Evolutionary conservation across 495 filamentous ascomycete genomes (phyloP).

Genomic region (Penicillium alfredii): DNA sequence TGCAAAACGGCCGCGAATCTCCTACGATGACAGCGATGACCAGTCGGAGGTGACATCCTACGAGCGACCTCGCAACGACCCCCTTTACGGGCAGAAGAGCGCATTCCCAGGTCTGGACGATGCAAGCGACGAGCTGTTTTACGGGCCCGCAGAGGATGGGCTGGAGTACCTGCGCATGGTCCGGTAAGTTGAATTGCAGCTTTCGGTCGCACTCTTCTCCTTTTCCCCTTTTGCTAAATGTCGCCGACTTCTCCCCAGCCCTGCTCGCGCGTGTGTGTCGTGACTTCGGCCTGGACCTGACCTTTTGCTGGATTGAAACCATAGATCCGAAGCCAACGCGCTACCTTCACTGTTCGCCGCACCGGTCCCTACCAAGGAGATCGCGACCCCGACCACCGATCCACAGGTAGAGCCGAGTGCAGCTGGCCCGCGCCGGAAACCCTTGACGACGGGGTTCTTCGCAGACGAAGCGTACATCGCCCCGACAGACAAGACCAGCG

Average conservation of each 20-base stretch:
- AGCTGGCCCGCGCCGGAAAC: background rate
- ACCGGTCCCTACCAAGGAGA: constrained; percentile 10
- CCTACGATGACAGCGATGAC: constrained; percentile 22
- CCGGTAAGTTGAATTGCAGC: constrained; percentile 64
- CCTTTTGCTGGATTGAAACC: constrained; percentile 9
- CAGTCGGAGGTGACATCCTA: constrained; percentile 13
- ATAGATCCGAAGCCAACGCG: constrained; percentile 64
- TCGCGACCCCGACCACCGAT: background rate
- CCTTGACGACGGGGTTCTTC: constrained; percentile 11
- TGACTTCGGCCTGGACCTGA: constrained; percentile 8
- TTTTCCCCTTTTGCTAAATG: constrained; percentile 19
- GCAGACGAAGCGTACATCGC: constrained; percentile 23
- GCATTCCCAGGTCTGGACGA: constrained; percentile 72
- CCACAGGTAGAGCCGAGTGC: background rate
- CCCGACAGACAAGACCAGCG: constrained; percentile 5
- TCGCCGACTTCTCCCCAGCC: constrained; percentile 23
- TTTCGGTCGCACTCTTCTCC: constrained; percentile 5
- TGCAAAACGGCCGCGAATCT: constrained; percentile 27
- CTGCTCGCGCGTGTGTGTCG: constrained; percentile 7
- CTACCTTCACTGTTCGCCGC: constrained; percentile 63
- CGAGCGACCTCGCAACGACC: constrained; percentile 50
- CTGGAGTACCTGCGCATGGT: constrained; percentile 74
- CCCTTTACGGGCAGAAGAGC: constrained; percentile 66
- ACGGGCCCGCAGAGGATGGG: constrained; percentile 53
- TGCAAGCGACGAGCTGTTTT: constrained; percentile 44